Evolutionary conservation across 1,139 yeast species (phyloP).

Genomic region (Suhomyces wounanorum): DNA sequence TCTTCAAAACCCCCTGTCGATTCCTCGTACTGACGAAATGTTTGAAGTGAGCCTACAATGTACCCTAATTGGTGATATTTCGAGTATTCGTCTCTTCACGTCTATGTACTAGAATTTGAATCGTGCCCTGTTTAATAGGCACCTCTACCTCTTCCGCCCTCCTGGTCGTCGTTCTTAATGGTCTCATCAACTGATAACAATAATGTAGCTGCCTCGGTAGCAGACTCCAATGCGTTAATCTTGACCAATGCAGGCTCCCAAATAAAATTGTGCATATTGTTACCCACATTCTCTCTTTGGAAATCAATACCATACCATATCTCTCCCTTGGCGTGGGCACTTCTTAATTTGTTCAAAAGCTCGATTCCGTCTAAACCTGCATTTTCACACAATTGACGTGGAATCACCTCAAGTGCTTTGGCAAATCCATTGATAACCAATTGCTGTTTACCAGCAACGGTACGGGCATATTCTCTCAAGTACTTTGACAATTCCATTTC

Average conservation of each 20-base stretch:
- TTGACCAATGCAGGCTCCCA: slow-evolving; percentile 99
- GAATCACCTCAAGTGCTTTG: slow-evolving; percentile 90
- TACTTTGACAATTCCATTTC: slow-evolving; percentile 95
- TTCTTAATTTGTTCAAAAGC: slow-evolving; percentile 82
- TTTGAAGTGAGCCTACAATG: not conserved
- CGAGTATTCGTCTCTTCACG: slow-evolving; percentile 1
- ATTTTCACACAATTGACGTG: slow-evolving; percentile 95
- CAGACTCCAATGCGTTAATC: slow-evolving; percentile 89
- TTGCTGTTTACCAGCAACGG: slow-evolving; percentile 95
- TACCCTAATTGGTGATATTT: not conserved
- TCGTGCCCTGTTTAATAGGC: slow-evolving; percentile 25
- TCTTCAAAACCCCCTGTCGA: no score
- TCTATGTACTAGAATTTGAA: slow-evolving; percentile 6
- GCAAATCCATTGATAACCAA: slow-evolving; percentile 90
- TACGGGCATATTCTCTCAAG: slow-evolving; percentile 81
- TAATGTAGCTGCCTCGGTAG: slow-evolving; percentile 96
- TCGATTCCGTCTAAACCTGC: slow-evolving; percentile 98
- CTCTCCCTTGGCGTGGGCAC: slow-evolving; percentile 93
- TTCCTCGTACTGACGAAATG: no score
- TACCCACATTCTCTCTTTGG: slow-evolving; percentile 77
- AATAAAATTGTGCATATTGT: slow-evolving; percentile 82
- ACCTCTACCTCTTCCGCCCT: slow-evolving; percentile 68
- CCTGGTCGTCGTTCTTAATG: slow-evolving; percentile 73
- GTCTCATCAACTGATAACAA: slow-evolving; percentile 95
- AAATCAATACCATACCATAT: slow-evolving; percentile 92